A percentile compares a stretch with the other conserved stretches of the same genome.
Evolutionary conservation across 2,329 filamentous ascomycete species (phyloP).

Genomic region (Talaromyces piceae): DNA sequence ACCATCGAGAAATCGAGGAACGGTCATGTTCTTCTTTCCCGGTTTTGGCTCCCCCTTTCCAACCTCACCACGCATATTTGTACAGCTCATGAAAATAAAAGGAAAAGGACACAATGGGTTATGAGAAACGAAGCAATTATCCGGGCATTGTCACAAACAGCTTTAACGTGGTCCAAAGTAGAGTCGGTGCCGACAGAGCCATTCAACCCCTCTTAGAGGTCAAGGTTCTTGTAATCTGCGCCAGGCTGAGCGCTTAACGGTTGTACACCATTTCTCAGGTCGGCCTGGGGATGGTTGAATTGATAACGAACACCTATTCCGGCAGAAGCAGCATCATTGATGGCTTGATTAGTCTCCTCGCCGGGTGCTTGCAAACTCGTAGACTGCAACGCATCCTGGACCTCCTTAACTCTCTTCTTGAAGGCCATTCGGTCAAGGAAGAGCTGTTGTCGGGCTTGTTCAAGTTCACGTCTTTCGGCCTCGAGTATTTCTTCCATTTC

Average conservation of each 20-base stretch:
- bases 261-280: slow-evolving; percentile 25
- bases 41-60: background rate
- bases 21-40: background rate
- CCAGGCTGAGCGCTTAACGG: slow-evolving; percentile 35
- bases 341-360: slow-evolving; percentile 33
- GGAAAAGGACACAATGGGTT: background rate
- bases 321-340: slow-evolving; percentile 26
- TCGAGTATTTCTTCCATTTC: slow-evolving; percentile 92
- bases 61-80: slow-evolving; percentile 4
- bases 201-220: slow-evolving; percentile 26
- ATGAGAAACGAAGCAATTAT: background rate
- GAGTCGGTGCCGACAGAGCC: background rate
- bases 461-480: slow-evolving; percentile 85
- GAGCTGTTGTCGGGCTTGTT: slow-evolving; percentile 83
- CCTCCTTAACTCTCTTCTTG: slow-evolving; percentile 75
- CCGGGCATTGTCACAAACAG: background rate
- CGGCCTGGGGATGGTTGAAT: slow-evolving; percentile 30
- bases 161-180: background rate
- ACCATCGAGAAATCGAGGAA: slow-evolving; percentile 1
- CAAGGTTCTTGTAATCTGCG: slow-evolving; percentile 35
- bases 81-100: slow-evolving; percentile 2
- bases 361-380: slow-evolving; percentile 36
- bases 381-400: slow-evolving; percentile 61
- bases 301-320: slow-evolving; percentile 34
- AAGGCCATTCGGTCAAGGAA: slow-evolving; percentile 89